These are phyloP conservation scores for Populus tremula DNA, from an alignment of 345 rosid genomes.

Conservation along the genomic window DNA sequence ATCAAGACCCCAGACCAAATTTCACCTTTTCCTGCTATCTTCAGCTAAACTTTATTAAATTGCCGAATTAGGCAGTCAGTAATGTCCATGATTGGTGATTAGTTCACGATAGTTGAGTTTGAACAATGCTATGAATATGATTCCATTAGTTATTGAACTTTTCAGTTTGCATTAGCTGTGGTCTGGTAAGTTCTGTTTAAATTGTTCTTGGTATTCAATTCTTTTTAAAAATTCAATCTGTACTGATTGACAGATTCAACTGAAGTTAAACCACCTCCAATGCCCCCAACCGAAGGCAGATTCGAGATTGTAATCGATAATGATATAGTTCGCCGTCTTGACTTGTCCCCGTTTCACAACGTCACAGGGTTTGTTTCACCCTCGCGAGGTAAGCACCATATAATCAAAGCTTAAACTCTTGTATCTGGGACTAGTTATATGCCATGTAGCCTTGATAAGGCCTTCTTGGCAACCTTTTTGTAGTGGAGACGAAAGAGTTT, in stretches of 20 bases:
- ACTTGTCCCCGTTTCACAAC: conserved; percentile 63
- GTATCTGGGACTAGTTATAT: too few relatives aligned
- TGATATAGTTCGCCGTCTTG: conserved; percentile 47
- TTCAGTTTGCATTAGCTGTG: too few relatives aligned
- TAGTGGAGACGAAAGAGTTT: conserved; percentile 58
- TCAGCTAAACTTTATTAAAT: too few relatives aligned
- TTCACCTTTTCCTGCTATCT: too few relatives aligned
- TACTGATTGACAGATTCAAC: conserved; percentile 41
- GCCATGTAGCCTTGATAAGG: neutral
- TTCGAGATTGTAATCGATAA: conserved; percentile 65
- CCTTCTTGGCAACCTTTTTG: neutral
- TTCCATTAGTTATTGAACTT: too few relatives aligned
- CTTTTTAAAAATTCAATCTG: too few relatives aligned
- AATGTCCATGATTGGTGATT: too few relatives aligned
- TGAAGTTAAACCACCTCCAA: conserved; percentile 47
- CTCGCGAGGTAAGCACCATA: conserved; percentile 38
- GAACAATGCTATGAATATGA: too few relatives aligned
- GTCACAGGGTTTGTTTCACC: conserved; percentile 69
- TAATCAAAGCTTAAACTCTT: neutral
- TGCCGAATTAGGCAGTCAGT: too few relatives aligned
- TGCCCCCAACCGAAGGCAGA: conserved; percentile 76
- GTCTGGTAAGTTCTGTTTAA: neutral
- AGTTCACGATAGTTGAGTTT: too few relatives aligned
- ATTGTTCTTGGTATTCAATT: neutral
- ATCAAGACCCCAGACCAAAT: too few relatives aligned